A percentile compares a stretch with the other conserved stretches of the same genome.
Conservation (phyloP, 805 yeast species). For the Candida morakotiae region DNA sequence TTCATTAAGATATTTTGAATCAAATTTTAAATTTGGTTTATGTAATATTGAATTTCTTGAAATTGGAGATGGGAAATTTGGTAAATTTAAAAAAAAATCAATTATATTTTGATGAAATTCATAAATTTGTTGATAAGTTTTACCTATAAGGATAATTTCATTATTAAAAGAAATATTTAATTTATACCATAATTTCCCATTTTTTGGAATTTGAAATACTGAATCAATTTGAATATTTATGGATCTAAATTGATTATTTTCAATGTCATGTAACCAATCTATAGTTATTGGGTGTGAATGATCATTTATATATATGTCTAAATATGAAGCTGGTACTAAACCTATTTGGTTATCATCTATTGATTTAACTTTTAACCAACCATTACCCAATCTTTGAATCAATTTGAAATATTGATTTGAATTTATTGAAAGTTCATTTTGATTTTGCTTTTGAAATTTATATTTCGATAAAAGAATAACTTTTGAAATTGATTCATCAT, state of each 20-base stretch:
- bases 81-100: slow-evolving; percentile 10
- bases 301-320: slow-evolving; percentile 38
- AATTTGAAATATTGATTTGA: slow-evolving; percentile 27
- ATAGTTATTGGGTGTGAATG: slow-evolving; percentile 24
- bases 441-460: slow-evolving; percentile 24
- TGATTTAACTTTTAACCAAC: slow-evolving; percentile 34
- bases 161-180: slow-evolving; percentile 20
- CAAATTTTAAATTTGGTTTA: slow-evolving; percentile 7
- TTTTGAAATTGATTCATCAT: slow-evolving; percentile 11
- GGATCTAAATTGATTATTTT: slow-evolving; percentile 10
- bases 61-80: slow-evolving; percentile 29
- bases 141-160: slow-evolving; percentile 16
- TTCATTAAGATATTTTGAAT: slow-evolving; percentile 12
- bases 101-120: slow-evolving; percentile 22
- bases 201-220: slow-evolving; percentile 19
- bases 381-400: slow-evolving; percentile 34
- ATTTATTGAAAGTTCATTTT: slow-evolving; percentile 23
- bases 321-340: slow-evolving; percentile 36
- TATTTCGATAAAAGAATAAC: slow-evolving; percentile 29
- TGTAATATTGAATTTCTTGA: slow-evolving; percentile 3
- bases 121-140: slow-evolving; percentile 35
- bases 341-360: slow-evolving; percentile 24
- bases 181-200: slow-evolving; percentile 31
- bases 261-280: slow-evolving; percentile 26
- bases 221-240: slow-evolving; percentile 17